phyloP scores from a whole-genome alignment of 352 stramenopile species.

The Phytophthora macrochlamydospora region DNA sequence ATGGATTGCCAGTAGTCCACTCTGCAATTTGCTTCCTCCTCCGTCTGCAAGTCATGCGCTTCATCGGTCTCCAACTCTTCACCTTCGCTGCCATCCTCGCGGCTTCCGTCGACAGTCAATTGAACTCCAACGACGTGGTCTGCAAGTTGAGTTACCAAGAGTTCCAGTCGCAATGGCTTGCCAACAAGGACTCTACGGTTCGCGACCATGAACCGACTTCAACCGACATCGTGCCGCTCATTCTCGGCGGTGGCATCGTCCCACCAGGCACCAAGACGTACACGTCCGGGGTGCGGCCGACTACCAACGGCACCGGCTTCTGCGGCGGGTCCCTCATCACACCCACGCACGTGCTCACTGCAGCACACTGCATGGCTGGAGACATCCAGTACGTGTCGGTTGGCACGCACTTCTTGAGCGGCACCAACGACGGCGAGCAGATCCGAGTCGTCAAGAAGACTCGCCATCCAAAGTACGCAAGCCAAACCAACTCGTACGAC shows the following conservation, averaged over 20 bases:
- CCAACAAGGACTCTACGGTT: constrained; percentile 13
- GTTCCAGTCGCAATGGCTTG: constrained; percentile 29
- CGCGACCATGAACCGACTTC: neutral
- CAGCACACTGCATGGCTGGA: constrained; percentile 56
- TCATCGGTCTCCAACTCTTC: constrained; percentile 18
- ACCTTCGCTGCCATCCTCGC: constrained; percentile 26
- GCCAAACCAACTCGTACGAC: constrained; percentile 50
- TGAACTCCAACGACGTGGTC: constrained; percentile 14
- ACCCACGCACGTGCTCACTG: constrained; percentile 63
- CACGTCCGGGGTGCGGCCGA: constrained; percentile 44
- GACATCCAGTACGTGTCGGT: constrained; percentile 54
- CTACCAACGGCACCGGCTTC: constrained; percentile 38
- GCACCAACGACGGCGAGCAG: constrained; percentile 45
- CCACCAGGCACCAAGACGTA: constrained; percentile 56
- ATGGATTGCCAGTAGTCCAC: constrained; percentile 9
- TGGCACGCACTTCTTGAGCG: constrained; percentile 58
- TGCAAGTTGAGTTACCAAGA: constrained; percentile 36
- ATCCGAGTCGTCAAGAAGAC: constrained; percentile 55
- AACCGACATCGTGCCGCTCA: constrained; percentile 39
- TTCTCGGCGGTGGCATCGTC: constrained; percentile 46
- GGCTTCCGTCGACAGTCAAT: constrained; percentile 18
- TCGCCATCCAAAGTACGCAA: constrained; percentile 52
- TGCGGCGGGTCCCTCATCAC: constrained; percentile 74
- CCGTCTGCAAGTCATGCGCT: constrained; percentile 11
- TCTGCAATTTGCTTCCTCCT: constrained; percentile 18